phyloP scores from a whole-genome alignment of 116 monocot genomes.

The Trichopus zeylanicus region DNA sequence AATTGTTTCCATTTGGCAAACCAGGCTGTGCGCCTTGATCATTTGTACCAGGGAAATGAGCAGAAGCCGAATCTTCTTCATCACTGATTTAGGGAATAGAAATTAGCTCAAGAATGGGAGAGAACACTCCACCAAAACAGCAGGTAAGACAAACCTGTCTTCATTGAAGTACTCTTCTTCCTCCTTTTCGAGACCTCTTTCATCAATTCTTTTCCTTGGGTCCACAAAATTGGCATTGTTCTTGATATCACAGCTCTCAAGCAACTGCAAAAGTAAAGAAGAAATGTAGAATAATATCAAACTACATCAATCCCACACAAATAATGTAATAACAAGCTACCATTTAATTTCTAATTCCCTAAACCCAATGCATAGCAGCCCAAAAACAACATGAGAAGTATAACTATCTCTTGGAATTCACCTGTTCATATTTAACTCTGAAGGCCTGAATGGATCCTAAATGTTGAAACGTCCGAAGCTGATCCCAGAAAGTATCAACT shows the following conservation, averaged over 20 bases:
- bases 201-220: slow-evolving; percentile 40
- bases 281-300: slow-evolving; percentile 1
- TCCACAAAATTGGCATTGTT: slow-evolving; percentile 12
- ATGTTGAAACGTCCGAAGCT: slow-evolving; percentile 61
- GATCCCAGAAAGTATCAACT: slow-evolving; percentile 66
- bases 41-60: slow-evolving; percentile 12
- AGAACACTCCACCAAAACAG: slow-evolving; percentile 1
- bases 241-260: slow-evolving; percentile 41
- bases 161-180: slow-evolving; percentile 96
- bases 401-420: slow-evolving; percentile 5
- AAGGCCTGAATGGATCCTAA: slow-evolving; percentile 52
- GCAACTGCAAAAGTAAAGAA: slow-evolving; percentile 23
- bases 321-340: not conserved
- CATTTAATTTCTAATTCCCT: no score
- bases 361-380: no score
- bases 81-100: slow-evolving; percentile 38
- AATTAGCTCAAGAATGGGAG: not conserved
- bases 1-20: slow-evolving; percentile 51
- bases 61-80: slow-evolving; percentile 71
- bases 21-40: slow-evolving; percentile 14
- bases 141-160: slow-evolving; percentile 33
- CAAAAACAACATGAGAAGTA: not conserved
- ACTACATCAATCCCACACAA: not conserved
- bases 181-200: slow-evolving; percentile 80
- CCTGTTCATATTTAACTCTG: slow-evolving; percentile 93